A percentile compares a stretch with the other conserved stretches of the same genome.
phyloP scores from a whole-genome alignment of 345 rosid genomes.

The Rubroshorea leprosula region DNA sequence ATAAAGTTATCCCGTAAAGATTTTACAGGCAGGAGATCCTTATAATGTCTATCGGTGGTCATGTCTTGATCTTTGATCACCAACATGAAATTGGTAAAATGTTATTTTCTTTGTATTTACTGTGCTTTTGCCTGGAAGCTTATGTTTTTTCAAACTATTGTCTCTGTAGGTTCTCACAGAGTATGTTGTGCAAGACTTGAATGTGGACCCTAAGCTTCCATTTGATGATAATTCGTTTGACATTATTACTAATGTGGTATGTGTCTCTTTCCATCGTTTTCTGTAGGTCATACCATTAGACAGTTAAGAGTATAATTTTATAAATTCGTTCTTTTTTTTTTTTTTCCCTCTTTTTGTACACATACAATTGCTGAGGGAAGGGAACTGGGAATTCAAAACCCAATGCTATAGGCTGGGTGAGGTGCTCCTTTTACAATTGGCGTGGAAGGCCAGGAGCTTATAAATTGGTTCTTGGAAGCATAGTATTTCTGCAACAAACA shows the following conservation, averaged over 20 bases:
- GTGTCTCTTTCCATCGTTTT: slow-evolving; percentile 12
- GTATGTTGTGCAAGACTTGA: slow-evolving; percentile 77
- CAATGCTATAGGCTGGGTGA: too few species aligned
- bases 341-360: too few species aligned
- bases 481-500: slow-evolving; percentile 3
- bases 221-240: slow-evolving; percentile 82
- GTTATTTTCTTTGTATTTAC: not conserved
- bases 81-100: too few species aligned
- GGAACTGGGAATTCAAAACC: too few species aligned
- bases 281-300: not conserved
- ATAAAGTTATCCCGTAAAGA: not conserved
- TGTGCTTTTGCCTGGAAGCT: not conserved
- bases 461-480: not conserved
- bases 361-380: too few species aligned
- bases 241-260: slow-evolving; percentile 78
- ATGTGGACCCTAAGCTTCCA: slow-evolving; percentile 65
- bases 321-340: too few species aligned
- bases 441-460: too few species aligned
- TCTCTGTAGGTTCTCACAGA: slow-evolving; percentile 59
- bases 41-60: too few species aligned
- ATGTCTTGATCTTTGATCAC: too few species aligned
- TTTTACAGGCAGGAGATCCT: not conserved
- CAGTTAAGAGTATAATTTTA: too few species aligned
- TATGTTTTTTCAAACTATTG: slow-evolving; percentile 2
- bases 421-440: too few species aligned